Percentiles rank a stretch among this genome's conserved stretches.
These are phyloP conservation scores for Yamadazyma takamatsuzukensis DNA, from an alignment of 805 yeast genomes.

Conservation along the genomic window DNA sequence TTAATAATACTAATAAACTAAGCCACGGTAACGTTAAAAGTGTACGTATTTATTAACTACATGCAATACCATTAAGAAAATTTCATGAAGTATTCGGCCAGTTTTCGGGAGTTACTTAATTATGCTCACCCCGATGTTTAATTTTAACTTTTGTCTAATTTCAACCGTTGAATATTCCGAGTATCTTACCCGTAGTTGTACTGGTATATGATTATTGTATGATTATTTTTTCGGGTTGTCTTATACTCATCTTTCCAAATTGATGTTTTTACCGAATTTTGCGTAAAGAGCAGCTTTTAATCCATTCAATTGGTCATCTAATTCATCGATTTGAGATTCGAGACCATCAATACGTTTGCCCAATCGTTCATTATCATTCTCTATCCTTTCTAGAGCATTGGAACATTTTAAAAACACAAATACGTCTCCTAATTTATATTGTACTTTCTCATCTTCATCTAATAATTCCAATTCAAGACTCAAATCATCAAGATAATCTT, in stretches of 20 bases:
- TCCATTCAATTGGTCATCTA: conserved; percentile 51
- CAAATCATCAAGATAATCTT: conserved; percentile 85
- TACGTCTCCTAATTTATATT: conserved; percentile 78
- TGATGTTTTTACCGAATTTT: conserved; percentile 85
- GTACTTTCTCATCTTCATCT: conserved; percentile 67
- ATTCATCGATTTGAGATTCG: conserved; percentile 45
- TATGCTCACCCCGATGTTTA: no score
- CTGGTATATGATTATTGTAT: no score
- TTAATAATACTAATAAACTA: no score
- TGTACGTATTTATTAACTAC: no score
- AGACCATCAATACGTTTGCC: conserved; percentile 46
- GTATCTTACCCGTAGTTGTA: no score
- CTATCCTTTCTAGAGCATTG: conserved; percentile 66
- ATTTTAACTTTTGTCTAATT: no score
- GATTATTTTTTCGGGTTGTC: no score
- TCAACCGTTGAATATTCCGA: no score
- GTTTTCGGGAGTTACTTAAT: no score
- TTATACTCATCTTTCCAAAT: conserved; percentile 76
- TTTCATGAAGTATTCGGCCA: no score
- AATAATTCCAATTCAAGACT: conserved; percentile 79
- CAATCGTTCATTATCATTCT: conserved; percentile 52
- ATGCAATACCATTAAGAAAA: no score
- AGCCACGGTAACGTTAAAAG: no score
- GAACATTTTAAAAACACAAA: conserved; percentile 68
- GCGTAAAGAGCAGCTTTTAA: conserved; percentile 78